Conservation (phyloP, 1,284 basidiomycete genomes). For the Ustilago curta region DNA sequence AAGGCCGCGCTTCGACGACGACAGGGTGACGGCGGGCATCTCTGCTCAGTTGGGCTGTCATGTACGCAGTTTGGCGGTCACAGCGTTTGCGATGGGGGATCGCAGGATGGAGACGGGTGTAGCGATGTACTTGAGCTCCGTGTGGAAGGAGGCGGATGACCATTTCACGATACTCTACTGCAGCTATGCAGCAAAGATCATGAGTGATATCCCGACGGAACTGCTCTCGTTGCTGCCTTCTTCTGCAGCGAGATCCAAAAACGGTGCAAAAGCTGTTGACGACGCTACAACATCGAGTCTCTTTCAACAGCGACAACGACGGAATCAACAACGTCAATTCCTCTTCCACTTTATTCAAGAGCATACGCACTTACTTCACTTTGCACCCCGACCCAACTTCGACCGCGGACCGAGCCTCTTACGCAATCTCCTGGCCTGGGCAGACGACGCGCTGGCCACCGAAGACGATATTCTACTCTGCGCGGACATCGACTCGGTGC, state of each 20-base stretch:
- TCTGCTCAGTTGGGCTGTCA: constrained; percentile 44
- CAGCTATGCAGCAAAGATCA: constrained; percentile 54
- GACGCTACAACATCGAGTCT: constrained; percentile 2
- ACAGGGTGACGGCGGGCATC: constrained; percentile 23
- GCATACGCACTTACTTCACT: constrained; percentile 49
- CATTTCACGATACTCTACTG: constrained; percentile 50
- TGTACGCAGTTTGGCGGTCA: constrained; percentile 36
- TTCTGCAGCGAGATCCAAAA: constrained; percentile 17
- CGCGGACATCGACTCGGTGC: constrained; percentile 48
- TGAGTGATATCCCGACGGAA: constrained; percentile 48
- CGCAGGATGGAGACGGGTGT: constrained; percentile 45
- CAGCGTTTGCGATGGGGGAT: constrained; percentile 43
- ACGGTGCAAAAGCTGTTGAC: constrained; percentile 6
- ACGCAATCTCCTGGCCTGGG: constrained; percentile 45
- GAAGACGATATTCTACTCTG: constrained; percentile 48
- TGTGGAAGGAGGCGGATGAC: constrained; percentile 56
- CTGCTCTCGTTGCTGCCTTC: constrained; percentile 40
- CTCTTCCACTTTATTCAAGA: constrained; percentile 55
- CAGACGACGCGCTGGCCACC: constrained; percentile 30
- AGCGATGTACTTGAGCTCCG: constrained; percentile 47
- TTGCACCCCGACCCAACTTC: constrained; percentile 49
- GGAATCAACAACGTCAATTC: constrained; percentile 44
- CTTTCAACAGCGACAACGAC: constrained; percentile 22
- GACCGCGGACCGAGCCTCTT: constrained; percentile 43
- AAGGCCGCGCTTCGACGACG: constrained; percentile 21